Evolutionary conservation across 1,139 yeast species (phyloP).

Genomic region (Suhomyces yuchorum): DNA sequence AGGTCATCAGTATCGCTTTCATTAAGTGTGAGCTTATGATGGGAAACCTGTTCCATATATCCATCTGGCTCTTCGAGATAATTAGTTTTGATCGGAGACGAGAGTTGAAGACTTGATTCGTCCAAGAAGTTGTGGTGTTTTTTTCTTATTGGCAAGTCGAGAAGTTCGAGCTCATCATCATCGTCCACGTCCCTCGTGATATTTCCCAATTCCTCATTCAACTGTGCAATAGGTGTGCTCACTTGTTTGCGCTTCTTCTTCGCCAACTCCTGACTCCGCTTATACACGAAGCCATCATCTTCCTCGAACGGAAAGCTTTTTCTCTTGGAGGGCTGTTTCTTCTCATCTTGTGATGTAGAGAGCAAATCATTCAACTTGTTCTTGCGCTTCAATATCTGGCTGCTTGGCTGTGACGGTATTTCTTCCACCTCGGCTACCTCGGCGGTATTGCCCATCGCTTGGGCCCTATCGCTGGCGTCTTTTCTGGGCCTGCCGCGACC

Average conservation of each 20-base stretch:
- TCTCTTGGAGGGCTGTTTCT: slow-evolving; percentile 1
- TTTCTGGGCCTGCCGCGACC: background rate
- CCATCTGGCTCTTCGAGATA: slow-evolving; percentile 23
- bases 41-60: slow-evolving; percentile 36
- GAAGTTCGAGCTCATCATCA: slow-evolving; percentile 12
- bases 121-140: slow-evolving; percentile 16
- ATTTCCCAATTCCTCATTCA: slow-evolving; percentile 26
- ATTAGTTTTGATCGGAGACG: slow-evolving; percentile 26
- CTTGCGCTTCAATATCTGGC: slow-evolving; percentile 24
- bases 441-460: background rate
- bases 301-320: slow-evolving; percentile 33
- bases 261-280: slow-evolving; percentile 29
- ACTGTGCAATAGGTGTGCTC: slow-evolving; percentile 31
- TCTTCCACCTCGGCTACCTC: slow-evolving; percentile 2
- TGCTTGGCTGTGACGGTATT: slow-evolving; percentile 10
- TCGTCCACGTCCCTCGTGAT: slow-evolving; percentile 14
- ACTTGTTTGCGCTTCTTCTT: slow-evolving; percentile 20
- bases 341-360: slow-evolving; percentile 16
- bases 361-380: slow-evolving; percentile 32
- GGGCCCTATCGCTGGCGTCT: background rate
- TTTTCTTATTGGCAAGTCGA: slow-evolving; percentile 12
- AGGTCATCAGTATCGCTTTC: slow-evolving; percentile 20
- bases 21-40: slow-evolving; percentile 25
- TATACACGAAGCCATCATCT: slow-evolving; percentile 50
- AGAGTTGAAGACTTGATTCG: slow-evolving; percentile 23